phyloP scores from a whole-genome alignment of 805 yeast species.

The Metschnikowia shivogae region DNA sequence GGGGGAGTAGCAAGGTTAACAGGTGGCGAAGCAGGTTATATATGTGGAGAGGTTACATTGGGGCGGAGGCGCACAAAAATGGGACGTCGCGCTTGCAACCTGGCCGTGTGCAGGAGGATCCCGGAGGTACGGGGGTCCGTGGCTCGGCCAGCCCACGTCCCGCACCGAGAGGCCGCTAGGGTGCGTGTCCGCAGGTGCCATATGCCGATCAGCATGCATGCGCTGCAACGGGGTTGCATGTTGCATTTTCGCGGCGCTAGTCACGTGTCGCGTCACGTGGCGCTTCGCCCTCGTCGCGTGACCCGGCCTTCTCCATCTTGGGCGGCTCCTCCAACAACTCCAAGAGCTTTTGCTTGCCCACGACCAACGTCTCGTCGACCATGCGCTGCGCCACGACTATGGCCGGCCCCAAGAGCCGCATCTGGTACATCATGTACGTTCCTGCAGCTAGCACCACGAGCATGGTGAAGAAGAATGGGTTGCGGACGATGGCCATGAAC shows the following conservation, averaged over 20 bases:
- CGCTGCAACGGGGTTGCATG: too few species aligned
- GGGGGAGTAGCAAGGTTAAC: background rate
- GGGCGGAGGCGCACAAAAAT: background rate
- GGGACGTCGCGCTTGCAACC: constrained; percentile 5
- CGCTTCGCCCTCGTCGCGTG: too few species aligned
- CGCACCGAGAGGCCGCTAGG: too few species aligned
- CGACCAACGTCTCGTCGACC: constrained; percentile 49
- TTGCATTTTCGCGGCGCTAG: background rate
- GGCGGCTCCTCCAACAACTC: constrained; percentile 50
- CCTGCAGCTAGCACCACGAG: constrained; percentile 56
- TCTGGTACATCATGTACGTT: constrained; percentile 59
- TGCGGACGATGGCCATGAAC: constrained; percentile 79
- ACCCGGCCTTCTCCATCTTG: background rate
- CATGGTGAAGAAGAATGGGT: constrained; percentile 75
- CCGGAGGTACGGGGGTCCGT: too few species aligned
- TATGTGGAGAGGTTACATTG: constrained; percentile 3
- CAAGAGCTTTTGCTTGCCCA: constrained; percentile 58
- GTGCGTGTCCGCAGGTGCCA: too few species aligned
- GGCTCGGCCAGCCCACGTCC: too few species aligned
- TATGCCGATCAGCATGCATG: too few species aligned
- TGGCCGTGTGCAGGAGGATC: background rate
- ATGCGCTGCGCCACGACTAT: constrained; percentile 54
- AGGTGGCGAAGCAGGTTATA: background rate
- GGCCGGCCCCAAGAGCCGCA: constrained; percentile 77
- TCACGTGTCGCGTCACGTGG: too few species aligned